Evolutionary conservation across 352 stramenopile species (phyloP).

Genomic region (Phytophthora europaea): DNA sequence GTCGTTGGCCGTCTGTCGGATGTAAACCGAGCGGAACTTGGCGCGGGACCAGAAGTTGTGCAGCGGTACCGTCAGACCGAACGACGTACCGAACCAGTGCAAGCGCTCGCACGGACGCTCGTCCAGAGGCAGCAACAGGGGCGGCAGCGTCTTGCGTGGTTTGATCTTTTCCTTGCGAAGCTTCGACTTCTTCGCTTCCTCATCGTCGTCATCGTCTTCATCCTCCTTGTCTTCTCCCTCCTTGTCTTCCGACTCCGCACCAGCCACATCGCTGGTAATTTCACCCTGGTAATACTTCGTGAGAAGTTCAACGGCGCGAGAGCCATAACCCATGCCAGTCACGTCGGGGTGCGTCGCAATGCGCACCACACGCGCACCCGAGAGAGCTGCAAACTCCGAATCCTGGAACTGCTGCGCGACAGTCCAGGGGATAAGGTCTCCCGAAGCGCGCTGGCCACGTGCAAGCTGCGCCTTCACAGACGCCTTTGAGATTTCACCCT

Average conservation of each 20-base stretch:
- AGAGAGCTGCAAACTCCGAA: slow-evolving; percentile 97
- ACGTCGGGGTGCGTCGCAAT: slow-evolving; percentile 99
- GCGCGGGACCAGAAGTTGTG: slow-evolving; percentile 98
- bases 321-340: slow-evolving; percentile 98
- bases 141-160: slow-evolving; percentile 97
- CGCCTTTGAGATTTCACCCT: slow-evolving; percentile 98
- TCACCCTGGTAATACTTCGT: slow-evolving; percentile 99
- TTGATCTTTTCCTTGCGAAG: slow-evolving; percentile 92
- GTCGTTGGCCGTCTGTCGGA: slow-evolving; percentile 99
- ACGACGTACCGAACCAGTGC: slow-evolving; percentile 99
- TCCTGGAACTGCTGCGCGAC: slow-evolving; percentile 99
- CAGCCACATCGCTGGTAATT: slow-evolving; percentile 69
- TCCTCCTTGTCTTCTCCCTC: slow-evolving; percentile 45
- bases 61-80: slow-evolving; percentile 96
- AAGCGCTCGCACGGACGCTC: slow-evolving; percentile 95
- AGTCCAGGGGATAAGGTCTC: slow-evolving; percentile 99
- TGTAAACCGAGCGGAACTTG: slow-evolving; percentile 97
- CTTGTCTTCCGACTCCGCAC: slow-evolving; percentile 43
- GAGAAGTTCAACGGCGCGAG: slow-evolving; percentile 96
- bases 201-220: slow-evolving; percentile 38
- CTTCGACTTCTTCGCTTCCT: slow-evolving; percentile 64
- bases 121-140: slow-evolving; percentile 96
- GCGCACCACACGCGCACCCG: slow-evolving; percentile 97
- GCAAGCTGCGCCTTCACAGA: slow-evolving; percentile 96
- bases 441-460: slow-evolving; percentile 96